Evolutionary conservation across 2,329 filamentous ascomycete genomes (phyloP).

Genomic region (Ilyonectria robusta): DNA sequence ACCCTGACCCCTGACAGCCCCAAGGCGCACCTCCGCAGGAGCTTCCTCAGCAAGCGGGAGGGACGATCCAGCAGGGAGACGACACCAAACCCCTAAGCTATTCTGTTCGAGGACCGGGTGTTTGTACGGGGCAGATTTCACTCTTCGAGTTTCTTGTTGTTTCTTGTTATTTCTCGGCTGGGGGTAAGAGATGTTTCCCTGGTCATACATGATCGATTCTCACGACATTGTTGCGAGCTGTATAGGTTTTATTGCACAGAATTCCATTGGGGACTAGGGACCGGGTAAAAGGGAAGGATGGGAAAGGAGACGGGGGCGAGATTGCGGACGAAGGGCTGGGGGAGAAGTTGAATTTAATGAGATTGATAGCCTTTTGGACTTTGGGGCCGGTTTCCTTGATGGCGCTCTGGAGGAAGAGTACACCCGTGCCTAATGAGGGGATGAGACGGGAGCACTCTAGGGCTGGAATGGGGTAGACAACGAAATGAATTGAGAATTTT

Average conservation of each 20-base stretch:
- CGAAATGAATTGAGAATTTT: background rate
- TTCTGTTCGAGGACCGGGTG: background rate
- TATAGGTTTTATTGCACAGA: conserved; percentile 10
- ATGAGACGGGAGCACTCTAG: background rate
- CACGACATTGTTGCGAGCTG: conserved; percentile 21
- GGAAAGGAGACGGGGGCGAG: conserved; percentile 7
- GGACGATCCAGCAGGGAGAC: conserved; percentile 60
- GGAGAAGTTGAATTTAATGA: conserved; percentile 25
- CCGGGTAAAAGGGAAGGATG: conserved; percentile 16
- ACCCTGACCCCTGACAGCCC: conserved; percentile 62
- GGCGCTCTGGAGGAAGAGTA: background rate
- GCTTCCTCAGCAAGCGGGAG: conserved; percentile 70
- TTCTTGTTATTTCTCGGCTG: conserved; percentile 18
- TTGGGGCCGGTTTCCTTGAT: conserved; percentile 2
- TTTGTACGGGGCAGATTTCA: too few species aligned
- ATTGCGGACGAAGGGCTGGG: conserved; percentile 12
- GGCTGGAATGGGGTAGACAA: background rate
- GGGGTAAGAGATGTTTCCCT: conserved; percentile 2
- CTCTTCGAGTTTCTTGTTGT: conserved; percentile 22
- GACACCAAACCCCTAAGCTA: conserved; percentile 53
- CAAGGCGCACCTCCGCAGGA: conserved; percentile 63
- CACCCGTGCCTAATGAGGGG: background rate
- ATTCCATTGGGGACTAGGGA: conserved; percentile 16
- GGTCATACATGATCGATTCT: conserved; percentile 11
- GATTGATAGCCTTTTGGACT: conserved; percentile 20